Evolutionary conservation across 768 basidiomycete species (phyloP).

Genomic region (Pleurotus eryngii): DNA sequence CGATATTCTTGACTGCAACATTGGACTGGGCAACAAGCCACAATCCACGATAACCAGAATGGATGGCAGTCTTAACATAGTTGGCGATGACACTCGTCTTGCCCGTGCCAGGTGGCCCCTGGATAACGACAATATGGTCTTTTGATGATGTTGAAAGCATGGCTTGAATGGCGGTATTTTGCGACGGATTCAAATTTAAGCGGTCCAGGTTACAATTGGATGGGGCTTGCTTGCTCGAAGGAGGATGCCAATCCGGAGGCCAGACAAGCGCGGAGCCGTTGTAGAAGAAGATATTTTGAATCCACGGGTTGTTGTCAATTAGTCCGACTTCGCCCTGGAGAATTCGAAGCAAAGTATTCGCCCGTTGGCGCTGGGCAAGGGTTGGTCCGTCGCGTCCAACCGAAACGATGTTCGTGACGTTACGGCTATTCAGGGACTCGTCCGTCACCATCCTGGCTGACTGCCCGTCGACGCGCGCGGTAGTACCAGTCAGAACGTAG

Average conservation of each 20-base stretch:
- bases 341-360: constrained; percentile 35
- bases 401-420: constrained; percentile 39
- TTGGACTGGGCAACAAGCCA: constrained; percentile 87
- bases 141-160: constrained; percentile 39
- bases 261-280: constrained; percentile 29
- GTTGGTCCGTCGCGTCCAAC: constrained; percentile 58
- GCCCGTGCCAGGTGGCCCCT: constrained; percentile 66
- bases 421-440: constrained; percentile 25
- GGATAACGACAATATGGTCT: constrained; percentile 40
- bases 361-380: constrained; percentile 49
- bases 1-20: constrained; percentile 88
- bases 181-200: constrained; percentile 39
- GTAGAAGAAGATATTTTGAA: constrained; percentile 46
- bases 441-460: constrained; percentile 14
- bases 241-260: constrained; percentile 32
- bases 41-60: constrained; percentile 43
- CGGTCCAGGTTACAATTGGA: constrained; percentile 6
- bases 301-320: constrained; percentile 42
- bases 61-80: constrained; percentile 49
- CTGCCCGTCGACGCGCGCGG: constrained; percentile 3
- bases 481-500: constrained; percentile 1
- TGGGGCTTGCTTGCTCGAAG: neutral
- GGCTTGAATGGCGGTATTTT: constrained; percentile 42
- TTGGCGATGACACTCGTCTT: constrained; percentile 73
- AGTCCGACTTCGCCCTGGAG: constrained; percentile 37